A percentile compares a stretch with the other conserved stretches of the same genome.
These are phyloP conservation scores for Epichloe bromicola DNA, from an alignment of 2,329 filamentous ascomycete genomes.

Conservation along the genomic window DNA sequence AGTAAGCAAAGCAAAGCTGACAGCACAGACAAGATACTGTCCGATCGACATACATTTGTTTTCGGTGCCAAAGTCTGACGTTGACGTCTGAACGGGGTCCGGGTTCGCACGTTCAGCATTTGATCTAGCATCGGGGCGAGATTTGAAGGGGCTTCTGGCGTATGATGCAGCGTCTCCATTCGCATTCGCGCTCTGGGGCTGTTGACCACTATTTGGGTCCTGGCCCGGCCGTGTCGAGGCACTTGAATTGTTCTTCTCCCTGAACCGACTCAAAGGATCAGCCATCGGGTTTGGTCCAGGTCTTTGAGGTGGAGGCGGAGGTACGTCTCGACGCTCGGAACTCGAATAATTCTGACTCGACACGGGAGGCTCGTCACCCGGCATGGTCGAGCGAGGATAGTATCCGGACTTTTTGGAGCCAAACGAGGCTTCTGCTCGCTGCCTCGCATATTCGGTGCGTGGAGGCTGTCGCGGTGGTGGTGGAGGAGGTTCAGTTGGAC, in stretches of 20 bases:
- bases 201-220: neutral
- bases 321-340: constrained; percentile 12
- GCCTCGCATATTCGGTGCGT: constrained; percentile 37
- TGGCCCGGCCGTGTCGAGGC: constrained; percentile 14
- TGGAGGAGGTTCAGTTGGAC: constrained; percentile 15
- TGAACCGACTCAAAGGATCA: constrained; percentile 37
- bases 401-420: constrained; percentile 37
- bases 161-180: neutral
- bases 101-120: neutral
- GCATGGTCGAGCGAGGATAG: constrained; percentile 32
- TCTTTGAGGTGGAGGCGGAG: constrained; percentile 7
- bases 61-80: neutral
- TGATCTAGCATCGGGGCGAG: constrained; percentile 4
- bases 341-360: constrained; percentile 33
- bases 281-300: constrained; percentile 16
- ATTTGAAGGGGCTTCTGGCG: constrained; percentile 1
- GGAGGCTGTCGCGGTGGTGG: constrained; percentile 28
- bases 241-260: constrained; percentile 24
- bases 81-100: neutral
- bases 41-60: neutral
- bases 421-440: constrained; percentile 43
- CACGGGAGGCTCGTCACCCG: constrained; percentile 40
- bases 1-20: neutral
- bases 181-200: neutral
- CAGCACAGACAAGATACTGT: neutral